Evolutionary conservation across 2,329 filamentous ascomycete species (phyloP), one percentile per base, ranked within the genome.

Genomic region (Ustulina deusta): DNA sequence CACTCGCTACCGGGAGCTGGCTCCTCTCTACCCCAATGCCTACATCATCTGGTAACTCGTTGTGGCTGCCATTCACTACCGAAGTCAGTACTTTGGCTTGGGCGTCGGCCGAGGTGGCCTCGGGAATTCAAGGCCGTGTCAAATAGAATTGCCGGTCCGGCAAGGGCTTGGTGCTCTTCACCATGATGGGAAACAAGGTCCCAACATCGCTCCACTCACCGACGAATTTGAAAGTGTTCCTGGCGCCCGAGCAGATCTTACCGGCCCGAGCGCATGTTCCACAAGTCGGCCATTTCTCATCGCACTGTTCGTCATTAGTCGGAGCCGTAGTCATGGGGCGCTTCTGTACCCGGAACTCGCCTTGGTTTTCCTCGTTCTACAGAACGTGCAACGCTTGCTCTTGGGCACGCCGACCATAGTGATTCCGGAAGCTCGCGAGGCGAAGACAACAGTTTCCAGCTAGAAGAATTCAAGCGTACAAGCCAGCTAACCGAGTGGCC

Each of bases 211-310:
- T 61, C 13, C 20, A 57, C 68, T 69, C 34, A 69, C 68, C 57
- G 15, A 69, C 71, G 22, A 77, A 77, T 57, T 77, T 77, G 57
- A 61, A 75, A 1, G 34, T 72, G 52, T 52, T 74, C 27, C 74
- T 70, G 13, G 75, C 72, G 3, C 75, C 75, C 4, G 75, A 76
- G 29, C 75, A 77, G 36, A 73, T 65, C 52, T 72, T 74, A 0
- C 72, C 73, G 1, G 74, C 73, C 17, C 74, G 69, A 13, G 74
- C 66, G 54, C 75, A 77, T 49, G 75, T 69, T 25, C 73, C 73
- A 42, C 75, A 77, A 4, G 74, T 76, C 11, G 75, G 75, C 75
- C 75, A 77, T 57, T 73, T 74, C 66, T 77, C 75, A 61, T 77
- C 75, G 58, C 75, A 77, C 75, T 77, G 27, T 61, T 44, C 36